Percentiles rank a stretch among this genome's conserved stretches.
Evolutionary conservation across 257 asterid species (phyloP).

Genomic region (Datura wrightii): DNA sequence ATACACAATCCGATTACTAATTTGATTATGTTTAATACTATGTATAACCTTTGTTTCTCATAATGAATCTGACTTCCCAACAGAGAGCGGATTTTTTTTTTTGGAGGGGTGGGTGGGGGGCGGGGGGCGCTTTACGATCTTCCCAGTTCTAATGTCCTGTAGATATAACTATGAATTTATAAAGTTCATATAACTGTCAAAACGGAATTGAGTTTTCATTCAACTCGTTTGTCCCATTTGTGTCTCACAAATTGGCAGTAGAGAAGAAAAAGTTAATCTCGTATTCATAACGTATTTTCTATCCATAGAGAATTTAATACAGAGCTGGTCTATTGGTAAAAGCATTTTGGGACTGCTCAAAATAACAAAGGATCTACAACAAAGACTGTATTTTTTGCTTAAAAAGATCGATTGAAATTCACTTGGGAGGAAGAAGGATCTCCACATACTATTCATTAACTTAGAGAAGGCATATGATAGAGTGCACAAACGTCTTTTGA

Average conservation of each 20-base stretch:
- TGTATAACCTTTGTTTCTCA: conserved; percentile 4
- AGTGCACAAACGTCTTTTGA: neutral
- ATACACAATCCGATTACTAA: neutral
- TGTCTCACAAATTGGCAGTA: conserved; percentile 6
- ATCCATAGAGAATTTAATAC: neutral
- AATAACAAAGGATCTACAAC: neutral
- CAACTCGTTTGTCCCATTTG: neutral
- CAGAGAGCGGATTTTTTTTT: neutral
- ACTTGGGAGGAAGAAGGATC: neutral
- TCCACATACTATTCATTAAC: neutral
- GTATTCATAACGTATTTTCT: neutral
- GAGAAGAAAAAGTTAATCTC: neutral
- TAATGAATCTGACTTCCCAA: neutral
- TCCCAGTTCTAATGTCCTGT: neutral
- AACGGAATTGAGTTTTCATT: neutral
- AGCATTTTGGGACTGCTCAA: neutral
- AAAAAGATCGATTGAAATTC: neutral
- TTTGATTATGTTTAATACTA: neutral
- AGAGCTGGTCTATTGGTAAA: neutral
- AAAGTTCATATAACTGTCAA: neutral
- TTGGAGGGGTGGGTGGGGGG: too few relatives aligned
- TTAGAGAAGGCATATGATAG: conserved; percentile 12
- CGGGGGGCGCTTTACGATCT: too few relatives aligned
- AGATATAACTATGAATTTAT: neutral
- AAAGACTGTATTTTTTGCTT: neutral